Base-by-base conservation (phyloP, 2,329 filamentous ascomycete species). In the Basipetospora chlamydospora region DNA sequence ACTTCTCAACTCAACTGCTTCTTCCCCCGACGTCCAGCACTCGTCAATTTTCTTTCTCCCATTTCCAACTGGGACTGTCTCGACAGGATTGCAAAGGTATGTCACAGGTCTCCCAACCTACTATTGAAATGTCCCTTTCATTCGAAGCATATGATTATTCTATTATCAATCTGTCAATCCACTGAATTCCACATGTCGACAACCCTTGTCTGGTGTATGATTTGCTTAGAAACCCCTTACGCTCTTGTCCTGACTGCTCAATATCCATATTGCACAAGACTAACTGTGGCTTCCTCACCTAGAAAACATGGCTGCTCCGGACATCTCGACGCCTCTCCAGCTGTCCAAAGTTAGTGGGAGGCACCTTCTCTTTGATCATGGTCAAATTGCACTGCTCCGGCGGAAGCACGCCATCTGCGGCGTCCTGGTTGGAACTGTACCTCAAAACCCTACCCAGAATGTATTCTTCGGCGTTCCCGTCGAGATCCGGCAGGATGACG, bases 381-480 rank as follows among this genome's bases (percentile, higher is more conserved):
- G 86, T 51, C 75, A 77, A 44, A 80, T 86, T 41, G 77, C 80
- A 48, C 71, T 79, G 54, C 66, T 94, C 43, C 81, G 90, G 45
- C 76, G 82, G 43, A 66, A 75, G 48, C 73, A 94, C 61, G 77
- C 84, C 54, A 85, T 94, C 48, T 87, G 81, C 50, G 86, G 86
- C 43, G 80, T 90, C 22, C 67, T 94, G 38, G 77, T 83, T 41
- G 90, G 90, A 39, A 87, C 83, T 6, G 75, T 94, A 21, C 88
- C 90, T 2, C 87, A 96, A 58, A 79, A 85, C 39, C 86, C 87
- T 5, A 88, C 92, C 47, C 90, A 98, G 59, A 96, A 94, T 59
- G 72, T 94, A 40, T 96, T 96, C 53, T 71, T 88, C 40, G 84
- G 87, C 31, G 61, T 96, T 34, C 90, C 90, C 3, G 61, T 96